Percentiles rank a stretch among this genome's conserved stretches.
Conservation (phyloP, 1,284 basidiomycete species). For the Termitomyces sp. region DNA sequence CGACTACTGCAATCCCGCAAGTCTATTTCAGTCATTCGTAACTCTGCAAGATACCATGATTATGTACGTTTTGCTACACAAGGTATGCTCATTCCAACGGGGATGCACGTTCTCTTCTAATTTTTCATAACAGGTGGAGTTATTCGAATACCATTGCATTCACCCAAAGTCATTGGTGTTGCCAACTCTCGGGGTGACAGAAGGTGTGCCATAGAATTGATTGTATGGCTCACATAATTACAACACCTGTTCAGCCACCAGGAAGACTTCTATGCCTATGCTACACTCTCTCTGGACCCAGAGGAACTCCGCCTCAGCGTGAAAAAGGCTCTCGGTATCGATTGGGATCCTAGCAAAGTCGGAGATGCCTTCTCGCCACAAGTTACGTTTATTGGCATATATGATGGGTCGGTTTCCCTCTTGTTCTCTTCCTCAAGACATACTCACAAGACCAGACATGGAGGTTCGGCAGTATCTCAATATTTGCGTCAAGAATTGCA, state of each 20-base stretch:
- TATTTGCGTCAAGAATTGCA: slow-evolving; percentile 80
- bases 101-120: background rate
- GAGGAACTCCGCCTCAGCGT: slow-evolving; percentile 65
- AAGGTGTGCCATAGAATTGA: slow-evolving; percentile 38
- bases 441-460: slow-evolving; percentile 49
- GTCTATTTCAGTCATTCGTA: slow-evolving; percentile 11
- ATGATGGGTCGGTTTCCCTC: slow-evolving; percentile 66
- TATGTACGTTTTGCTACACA: slow-evolving; percentile 59
- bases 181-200: slow-evolving; percentile 73
- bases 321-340: slow-evolving; percentile 54
- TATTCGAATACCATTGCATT: slow-evolving; percentile 48
- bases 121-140: slow-evolving; percentile 37
- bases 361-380: slow-evolving; percentile 65
- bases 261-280: slow-evolving; percentile 80
- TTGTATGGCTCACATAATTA: background rate
- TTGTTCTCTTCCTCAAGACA: background rate
- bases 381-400: slow-evolving; percentile 81
- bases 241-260: slow-evolving; percentile 52
- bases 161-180: slow-evolving; percentile 63
- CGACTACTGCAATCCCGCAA: slow-evolving; percentile 23
- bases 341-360: slow-evolving; percentile 67
- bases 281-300: slow-evolving; percentile 68
- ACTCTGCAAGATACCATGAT: slow-evolving; percentile 51
- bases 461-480: slow-evolving; percentile 71
- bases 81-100: slow-evolving; percentile 33